Base-by-base conservation (phyloP, 345 rosid genomes). In the Hevea brasiliensis region DNA sequence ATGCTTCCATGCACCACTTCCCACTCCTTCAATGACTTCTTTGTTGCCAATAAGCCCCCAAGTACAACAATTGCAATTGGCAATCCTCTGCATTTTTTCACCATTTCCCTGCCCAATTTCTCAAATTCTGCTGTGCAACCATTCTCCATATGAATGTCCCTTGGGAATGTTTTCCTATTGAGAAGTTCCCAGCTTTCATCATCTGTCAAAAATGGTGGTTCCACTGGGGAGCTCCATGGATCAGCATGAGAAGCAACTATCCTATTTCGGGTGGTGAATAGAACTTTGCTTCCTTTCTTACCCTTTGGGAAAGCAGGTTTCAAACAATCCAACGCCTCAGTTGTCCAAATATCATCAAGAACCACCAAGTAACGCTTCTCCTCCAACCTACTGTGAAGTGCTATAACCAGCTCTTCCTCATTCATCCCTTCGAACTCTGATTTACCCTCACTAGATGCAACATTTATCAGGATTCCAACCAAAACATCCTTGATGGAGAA, bases 31-130 rank as follows among this genome's bases (percentile, higher is more conserved):
- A n/a, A n/a, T n/a, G n/a, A n/a, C n/a, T n/a, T n/a, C n/a, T n/a
- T n/a, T n/a, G n/a, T 41, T 2, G 71, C 63, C 0, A 73, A 37
- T 2, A 73, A 26, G 2, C 74, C 66, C n/a, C 53, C 77, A n/a
- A 68, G 61, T 1, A 40, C 68, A 45, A 58, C 37, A 17, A 77
- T 65, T 23, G 75, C 75, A 8, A 76, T 35, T 14, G 80, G 75
- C 13, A 76, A 14, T 13, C 80, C 80, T 23, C 53, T 55, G 23
- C 75, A 76, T 56, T 65, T 71, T 27, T 26, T 20, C 18, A 77
- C 37, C 73, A 78, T 72, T 62, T n/a, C n/a, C n/a, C n/a, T n/a
- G n/a, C n/a, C n/a, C n/a, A n/a, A n/a, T n/a, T n/a, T n/a, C n/a
- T n/a, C 71, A 54, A 54, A 14, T 27, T 54, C 8, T 0, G 7